A percentile compares a stretch with the other conserved stretches of the same genome.
phyloP scores from a whole-genome alignment of 2,329 filamentous ascomycete species.

The Tolypocladium paradoxum region DNA sequence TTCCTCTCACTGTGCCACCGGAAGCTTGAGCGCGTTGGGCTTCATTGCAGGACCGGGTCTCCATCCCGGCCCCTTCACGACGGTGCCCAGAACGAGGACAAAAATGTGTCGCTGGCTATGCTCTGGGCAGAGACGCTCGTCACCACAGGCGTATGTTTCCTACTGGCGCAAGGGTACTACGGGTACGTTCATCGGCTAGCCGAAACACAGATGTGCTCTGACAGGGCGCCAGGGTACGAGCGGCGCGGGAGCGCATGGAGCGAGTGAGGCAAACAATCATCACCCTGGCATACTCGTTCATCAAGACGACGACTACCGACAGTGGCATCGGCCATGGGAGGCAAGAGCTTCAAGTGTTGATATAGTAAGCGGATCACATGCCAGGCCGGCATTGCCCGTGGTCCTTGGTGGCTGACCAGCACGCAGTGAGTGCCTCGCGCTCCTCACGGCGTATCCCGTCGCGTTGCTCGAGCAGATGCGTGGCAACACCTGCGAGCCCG shows the following conservation, averaged over 20 bases:
- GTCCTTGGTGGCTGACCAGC: slow-evolving; percentile 1
- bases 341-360: slow-evolving; percentile 7
- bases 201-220: neutral
- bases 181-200: slow-evolving; percentile 5
- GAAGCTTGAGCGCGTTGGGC: slow-evolving; percentile 1
- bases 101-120: neutral
- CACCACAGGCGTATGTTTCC: slow-evolving; percentile 3
- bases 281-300: slow-evolving; percentile 11
- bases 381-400: neutral
- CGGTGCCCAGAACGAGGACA: neutral
- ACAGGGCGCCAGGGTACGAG: slow-evolving; percentile 6
- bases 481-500: slow-evolving; percentile 14
- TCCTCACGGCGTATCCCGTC: slow-evolving; percentile 15
- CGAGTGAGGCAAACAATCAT: slow-evolving; percentile 5
- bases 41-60: slow-evolving; percentile 1
- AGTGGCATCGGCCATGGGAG: neutral
- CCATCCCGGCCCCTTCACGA: neutral
- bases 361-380: slow-evolving; percentile 10
- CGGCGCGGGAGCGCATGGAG: slow-evolving; percentile 12
- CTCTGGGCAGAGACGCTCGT: slow-evolving; percentile 7
- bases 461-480: slow-evolving; percentile 12
- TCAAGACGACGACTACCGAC: slow-evolving; percentile 9
- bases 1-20: slow-evolving; percentile 5
- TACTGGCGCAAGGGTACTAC: slow-evolving; percentile 11
- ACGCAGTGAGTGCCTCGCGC: slow-evolving; percentile 14